Percentiles rank a stretch among this genome's conserved stretches.
phyloP scores from a whole-genome alignment of 257 asterid genomes.

The Rehmannia glutinosa region DNA sequence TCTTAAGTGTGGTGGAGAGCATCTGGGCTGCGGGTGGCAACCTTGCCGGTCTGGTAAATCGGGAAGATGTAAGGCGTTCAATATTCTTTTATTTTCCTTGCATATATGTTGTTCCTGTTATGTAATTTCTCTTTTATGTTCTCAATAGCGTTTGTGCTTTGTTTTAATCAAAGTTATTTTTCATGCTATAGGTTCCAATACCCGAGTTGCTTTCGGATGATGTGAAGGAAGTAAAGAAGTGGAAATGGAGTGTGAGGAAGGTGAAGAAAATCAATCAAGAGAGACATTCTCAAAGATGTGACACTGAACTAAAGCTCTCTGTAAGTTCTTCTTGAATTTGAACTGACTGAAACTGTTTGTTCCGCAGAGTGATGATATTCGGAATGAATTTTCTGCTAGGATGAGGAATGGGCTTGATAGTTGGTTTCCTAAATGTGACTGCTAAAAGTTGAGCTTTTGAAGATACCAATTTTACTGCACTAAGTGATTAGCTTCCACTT shows the following conservation, averaged over 20 bases:
- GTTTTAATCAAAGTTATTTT: slow-evolving; percentile 14
- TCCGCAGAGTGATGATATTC: slow-evolving; percentile 11
- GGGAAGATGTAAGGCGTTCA: slow-evolving; percentile 67
- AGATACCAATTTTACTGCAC: no score
- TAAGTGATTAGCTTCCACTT: not conserved
- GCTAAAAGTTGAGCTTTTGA: no score
- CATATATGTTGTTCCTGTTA: not conserved
- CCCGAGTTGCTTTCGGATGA: slow-evolving; percentile 72
- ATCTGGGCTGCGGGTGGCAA: slow-evolving; percentile 93
- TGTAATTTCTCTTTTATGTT: no score
- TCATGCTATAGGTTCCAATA: slow-evolving; percentile 58
- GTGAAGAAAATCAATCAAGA: slow-evolving; percentile 81
- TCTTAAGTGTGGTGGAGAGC: slow-evolving; percentile 75
- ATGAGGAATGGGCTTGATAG: not conserved
- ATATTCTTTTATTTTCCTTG: slow-evolving; percentile 5
- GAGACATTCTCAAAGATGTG: slow-evolving; percentile 92
- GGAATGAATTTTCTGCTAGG: not conserved
- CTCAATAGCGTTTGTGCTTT: slow-evolving; percentile 14
- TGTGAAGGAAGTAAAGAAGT: slow-evolving; percentile 51
- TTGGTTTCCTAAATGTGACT: no score
- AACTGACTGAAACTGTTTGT: slow-evolving; percentile 10
- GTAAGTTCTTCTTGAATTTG: slow-evolving; percentile 40
- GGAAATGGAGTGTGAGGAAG: slow-evolving; percentile 87
- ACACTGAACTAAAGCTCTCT: slow-evolving; percentile 84
- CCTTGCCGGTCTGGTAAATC: slow-evolving; percentile 79